Conservation (phyloP, 805 yeast genomes). For the Saturnispora ahearnii region DNA sequence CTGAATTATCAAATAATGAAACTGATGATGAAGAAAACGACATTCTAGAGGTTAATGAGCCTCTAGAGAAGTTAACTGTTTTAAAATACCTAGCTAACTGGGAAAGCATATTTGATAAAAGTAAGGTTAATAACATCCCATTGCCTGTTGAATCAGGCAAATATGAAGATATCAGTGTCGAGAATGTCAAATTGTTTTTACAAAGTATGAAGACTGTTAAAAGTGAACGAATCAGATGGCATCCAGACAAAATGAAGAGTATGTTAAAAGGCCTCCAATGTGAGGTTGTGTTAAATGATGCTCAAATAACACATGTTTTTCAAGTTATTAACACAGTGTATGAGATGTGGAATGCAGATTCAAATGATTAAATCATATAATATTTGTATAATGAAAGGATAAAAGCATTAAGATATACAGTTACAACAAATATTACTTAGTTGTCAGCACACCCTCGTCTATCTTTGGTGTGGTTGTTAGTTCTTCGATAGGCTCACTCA, state of each 20-base stretch:
- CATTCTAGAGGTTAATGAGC: constrained; percentile 4
- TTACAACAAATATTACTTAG: not conserved
- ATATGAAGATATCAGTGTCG: constrained; percentile 12
- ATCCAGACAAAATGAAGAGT: constrained; percentile 52
- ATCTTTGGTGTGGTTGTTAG: constrained; percentile 8
- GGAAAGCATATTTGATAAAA: constrained; percentile 15
- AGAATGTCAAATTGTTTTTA: constrained; percentile 15
- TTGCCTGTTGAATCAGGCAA: constrained; percentile 16
- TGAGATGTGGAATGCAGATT: constrained; percentile 13
- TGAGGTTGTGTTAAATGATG: not conserved
- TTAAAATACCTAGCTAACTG: constrained; percentile 23
- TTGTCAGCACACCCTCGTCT: constrained; percentile 4
- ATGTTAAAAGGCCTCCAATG: constrained; percentile 9
- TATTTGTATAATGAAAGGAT: not conserved
- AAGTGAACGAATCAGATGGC: constrained; percentile 56
- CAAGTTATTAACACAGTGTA: constrained; percentile 35
- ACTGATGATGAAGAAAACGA: not conserved
- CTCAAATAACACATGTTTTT: constrained; percentile 31
- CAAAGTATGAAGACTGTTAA: constrained; percentile 23
- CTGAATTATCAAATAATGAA: not conserved
- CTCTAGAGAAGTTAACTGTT: constrained; percentile 10
- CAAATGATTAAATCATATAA: not conserved
- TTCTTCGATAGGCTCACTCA: constrained; percentile 11
- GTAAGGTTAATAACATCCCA: constrained; percentile 8
- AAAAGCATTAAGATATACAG: not conserved